phyloP scores from a whole-genome alignment of 2,329 filamentous ascomycete genomes.

The Hypoxylon sp. region DNA sequence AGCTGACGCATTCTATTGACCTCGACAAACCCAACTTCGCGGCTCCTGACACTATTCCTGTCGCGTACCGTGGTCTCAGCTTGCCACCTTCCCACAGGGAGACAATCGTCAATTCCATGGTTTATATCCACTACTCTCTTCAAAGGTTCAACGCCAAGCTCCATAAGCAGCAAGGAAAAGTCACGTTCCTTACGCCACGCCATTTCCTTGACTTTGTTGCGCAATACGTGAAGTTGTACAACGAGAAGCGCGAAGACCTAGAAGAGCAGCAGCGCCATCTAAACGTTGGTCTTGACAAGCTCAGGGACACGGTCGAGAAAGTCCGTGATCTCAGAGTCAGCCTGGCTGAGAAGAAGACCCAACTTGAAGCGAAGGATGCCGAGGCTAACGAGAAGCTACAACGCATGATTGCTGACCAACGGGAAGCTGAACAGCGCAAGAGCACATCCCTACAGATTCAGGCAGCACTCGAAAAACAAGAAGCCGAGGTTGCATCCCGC shows the following conservation, averaged over 20 bases:
- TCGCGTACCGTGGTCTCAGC: constrained; percentile 87
- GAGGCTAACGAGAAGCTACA: constrained; percentile 98
- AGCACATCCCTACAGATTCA: constrained; percentile 90
- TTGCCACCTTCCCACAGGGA: constrained; percentile 92
- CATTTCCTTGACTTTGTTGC: constrained; percentile 99
- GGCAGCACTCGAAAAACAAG: constrained; percentile 85
- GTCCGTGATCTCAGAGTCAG: constrained; percentile 91
- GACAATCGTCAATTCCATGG: constrained; percentile 96
- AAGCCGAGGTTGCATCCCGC: constrained; percentile 85
- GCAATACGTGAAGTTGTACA: constrained; percentile 97
- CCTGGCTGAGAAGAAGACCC: constrained; percentile 92
- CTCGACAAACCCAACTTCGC: constrained; percentile 87
- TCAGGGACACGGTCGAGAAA: constrained; percentile 96
- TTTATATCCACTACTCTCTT: constrained; percentile 96
- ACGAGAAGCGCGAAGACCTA: constrained; percentile 97
- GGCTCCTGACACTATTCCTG: constrained; percentile 90
- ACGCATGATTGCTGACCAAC: constrained; percentile 95
- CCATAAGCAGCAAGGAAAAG: constrained; percentile 89
- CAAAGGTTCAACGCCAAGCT: constrained; percentile 90
- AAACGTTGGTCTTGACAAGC: constrained; percentile 97
- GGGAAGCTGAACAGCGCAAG: constrained; percentile 92
- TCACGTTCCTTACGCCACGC: constrained; percentile 92
- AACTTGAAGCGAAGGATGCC: constrained; percentile 91
- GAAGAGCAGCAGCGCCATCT: constrained; percentile 99
- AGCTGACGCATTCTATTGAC: constrained; percentile 96